phyloP scores from a whole-genome alignment of 306 rosid species.

The Luffa aegyptiaca region DNA sequence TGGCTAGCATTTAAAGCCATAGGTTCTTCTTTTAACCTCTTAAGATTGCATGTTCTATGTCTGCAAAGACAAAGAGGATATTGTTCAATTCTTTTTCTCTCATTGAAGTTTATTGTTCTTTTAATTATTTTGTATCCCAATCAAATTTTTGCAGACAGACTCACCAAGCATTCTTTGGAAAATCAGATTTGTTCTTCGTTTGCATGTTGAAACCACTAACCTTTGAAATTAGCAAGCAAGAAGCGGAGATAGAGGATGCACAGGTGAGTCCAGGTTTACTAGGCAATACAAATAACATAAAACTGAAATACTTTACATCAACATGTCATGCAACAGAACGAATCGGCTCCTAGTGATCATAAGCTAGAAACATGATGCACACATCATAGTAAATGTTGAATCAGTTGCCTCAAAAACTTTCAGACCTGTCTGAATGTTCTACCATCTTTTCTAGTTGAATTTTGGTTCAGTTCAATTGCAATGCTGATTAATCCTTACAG shows the following conservation, averaged over 20 bases:
- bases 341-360: not conserved
- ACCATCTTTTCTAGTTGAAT: not conserved
- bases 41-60: not conserved
- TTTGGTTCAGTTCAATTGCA: not conserved
- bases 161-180: conserved; percentile 62
- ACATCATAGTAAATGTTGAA: not conserved
- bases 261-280: conserved; percentile 28
- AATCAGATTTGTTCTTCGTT: conserved; percentile 70
- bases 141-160: conserved; percentile 46
- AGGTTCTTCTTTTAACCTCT: not conserved
- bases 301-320: not conserved
- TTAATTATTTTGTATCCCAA: not conserved
- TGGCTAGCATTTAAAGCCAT: not conserved
- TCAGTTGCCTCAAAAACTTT: not conserved
- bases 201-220: conserved; percentile 68
- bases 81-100: not conserved
- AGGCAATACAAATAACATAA: not conserved
- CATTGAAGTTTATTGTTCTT: not conserved
- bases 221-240: conserved; percentile 54
- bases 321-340: not conserved
- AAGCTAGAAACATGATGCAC: not conserved
- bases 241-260: conserved; percentile 67
- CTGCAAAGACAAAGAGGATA: not conserved
- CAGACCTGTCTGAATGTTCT: not conserved
- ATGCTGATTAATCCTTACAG: not conserved